Evolutionary conservation across 78 protist species (phyloP).

Genomic region (Chrysochromulina tobinii): DNA sequence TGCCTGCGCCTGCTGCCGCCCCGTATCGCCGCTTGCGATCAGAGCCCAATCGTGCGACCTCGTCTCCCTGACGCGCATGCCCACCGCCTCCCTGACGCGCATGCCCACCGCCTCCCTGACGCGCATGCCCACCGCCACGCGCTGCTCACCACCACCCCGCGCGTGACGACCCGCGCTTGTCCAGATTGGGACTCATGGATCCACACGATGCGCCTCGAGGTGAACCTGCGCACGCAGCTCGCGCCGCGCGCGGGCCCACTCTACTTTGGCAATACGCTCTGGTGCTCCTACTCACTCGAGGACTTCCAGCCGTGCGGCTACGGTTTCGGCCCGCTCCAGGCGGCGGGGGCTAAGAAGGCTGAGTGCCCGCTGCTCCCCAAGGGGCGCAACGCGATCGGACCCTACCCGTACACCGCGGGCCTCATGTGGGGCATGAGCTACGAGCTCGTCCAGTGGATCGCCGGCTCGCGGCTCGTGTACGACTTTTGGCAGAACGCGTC

Average conservation of each 20-base stretch:
- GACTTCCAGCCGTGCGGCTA: conserved; percentile 13
- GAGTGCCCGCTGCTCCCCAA: conserved; percentile 1
- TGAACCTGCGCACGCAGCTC: background rate
- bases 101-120: too few species aligned
- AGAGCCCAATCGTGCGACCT: too few species aligned
- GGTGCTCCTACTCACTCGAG: background rate
- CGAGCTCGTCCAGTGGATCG: background rate
- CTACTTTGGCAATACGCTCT: background rate
- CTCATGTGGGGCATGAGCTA: background rate
- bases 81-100: too few species aligned
- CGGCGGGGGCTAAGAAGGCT: background rate
- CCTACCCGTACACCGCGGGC: conserved; percentile 9
- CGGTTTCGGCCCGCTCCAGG: conserved; percentile 12
- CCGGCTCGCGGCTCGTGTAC: conserved; percentile 3
- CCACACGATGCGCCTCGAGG: background rate
- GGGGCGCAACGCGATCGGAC: background rate
- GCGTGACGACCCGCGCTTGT: too few species aligned
- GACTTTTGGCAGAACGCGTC: conserved; percentile 8
- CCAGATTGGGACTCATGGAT: background rate
- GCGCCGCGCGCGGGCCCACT: background rate
- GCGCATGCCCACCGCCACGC: too few species aligned
- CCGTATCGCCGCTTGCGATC: too few species aligned
- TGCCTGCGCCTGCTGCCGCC: too few species aligned
- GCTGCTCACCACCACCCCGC: too few species aligned
- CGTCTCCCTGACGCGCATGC: too few species aligned